Conservation (phyloP, 306 rosid species). For the Senna tora region DNA sequence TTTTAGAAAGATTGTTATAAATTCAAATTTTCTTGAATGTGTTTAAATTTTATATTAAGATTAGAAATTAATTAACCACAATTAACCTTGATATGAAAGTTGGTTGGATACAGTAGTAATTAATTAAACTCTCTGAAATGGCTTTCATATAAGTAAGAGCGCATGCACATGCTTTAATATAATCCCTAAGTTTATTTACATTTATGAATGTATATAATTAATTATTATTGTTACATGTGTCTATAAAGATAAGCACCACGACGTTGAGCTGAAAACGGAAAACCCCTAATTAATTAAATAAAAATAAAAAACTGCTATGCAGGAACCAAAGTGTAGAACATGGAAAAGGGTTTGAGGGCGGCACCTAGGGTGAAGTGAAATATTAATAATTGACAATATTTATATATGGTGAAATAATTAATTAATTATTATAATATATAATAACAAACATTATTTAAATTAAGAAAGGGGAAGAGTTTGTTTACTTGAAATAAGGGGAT, state of each 20-base stretch:
- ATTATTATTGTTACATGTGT: neutral
- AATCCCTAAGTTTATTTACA: neutral
- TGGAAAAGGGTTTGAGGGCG: constrained; percentile 42
- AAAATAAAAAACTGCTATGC: constrained; percentile 2
- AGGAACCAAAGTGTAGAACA: constrained; percentile 40
- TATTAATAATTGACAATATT: neutral
- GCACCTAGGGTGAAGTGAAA: constrained; percentile 62
- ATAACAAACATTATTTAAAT: too few relatives aligned
- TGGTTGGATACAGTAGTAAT: neutral
- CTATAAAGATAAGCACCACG: neutral
- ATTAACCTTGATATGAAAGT: too few relatives aligned
- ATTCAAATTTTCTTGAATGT: too few relatives aligned
- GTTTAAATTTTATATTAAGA: neutral
- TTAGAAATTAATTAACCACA: constrained; percentile 4
- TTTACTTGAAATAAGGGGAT: constrained; percentile 13
- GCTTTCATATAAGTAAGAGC: neutral
- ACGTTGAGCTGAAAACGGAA: constrained; percentile 12
- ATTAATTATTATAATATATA: neutral
- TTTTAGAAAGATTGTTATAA: too few relatives aligned
- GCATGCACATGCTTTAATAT: too few relatives aligned
- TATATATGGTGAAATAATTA: neutral
- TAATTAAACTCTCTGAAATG: neutral
- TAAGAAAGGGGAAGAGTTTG: too few relatives aligned
- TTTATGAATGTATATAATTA: neutral
- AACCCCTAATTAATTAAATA: neutral